Conservation (phyloP, 116 monocot genomes). For the Cymodocea nodosa region DNA sequence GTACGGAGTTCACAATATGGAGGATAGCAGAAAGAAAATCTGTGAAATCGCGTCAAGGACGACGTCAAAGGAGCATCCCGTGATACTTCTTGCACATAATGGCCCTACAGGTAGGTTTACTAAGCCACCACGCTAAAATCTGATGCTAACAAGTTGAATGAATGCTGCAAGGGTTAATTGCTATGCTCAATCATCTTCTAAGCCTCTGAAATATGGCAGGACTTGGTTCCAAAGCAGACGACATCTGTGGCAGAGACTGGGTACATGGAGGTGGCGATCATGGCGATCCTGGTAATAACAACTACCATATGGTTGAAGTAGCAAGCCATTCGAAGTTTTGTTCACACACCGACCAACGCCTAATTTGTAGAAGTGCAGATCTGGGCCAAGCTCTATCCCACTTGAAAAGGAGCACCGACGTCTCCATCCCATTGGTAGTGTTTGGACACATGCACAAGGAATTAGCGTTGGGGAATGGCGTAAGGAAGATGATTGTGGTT, state of each 20-base stretch:
- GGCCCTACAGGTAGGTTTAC: conserved; percentile 87
- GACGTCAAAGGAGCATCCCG: conserved; percentile 36
- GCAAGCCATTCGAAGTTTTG: background rate
- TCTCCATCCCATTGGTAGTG: conserved; percentile 58
- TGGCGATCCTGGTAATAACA: conserved; percentile 65
- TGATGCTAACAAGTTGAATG: background rate
- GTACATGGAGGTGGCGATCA: conserved; percentile 64
- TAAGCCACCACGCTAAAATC: background rate
- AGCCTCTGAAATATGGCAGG: conserved; percentile 19
- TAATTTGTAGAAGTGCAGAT: conserved; percentile 31
- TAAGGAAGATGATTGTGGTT: conserved; percentile 66
- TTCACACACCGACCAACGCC: background rate
- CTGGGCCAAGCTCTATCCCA: conserved; percentile 59
- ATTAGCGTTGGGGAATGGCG: conserved; percentile 42
- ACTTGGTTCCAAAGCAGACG: conserved; percentile 47
- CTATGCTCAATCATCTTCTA: background rate
- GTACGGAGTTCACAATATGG: conserved; percentile 72
- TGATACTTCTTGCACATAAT: conserved; percentile 84
- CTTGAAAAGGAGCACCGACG: conserved; percentile 26
- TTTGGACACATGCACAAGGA: conserved; percentile 94
- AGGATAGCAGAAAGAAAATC: conserved; percentile 68
- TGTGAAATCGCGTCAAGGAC: conserved; percentile 40
- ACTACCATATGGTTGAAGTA: background rate
- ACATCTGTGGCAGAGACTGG: conserved; percentile 92
- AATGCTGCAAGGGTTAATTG: background rate